These are phyloP conservation scores for Symmetrospora coprosmae DNA, from an alignment of 768 basidiomycete species.

Conservation along the genomic window DNA sequence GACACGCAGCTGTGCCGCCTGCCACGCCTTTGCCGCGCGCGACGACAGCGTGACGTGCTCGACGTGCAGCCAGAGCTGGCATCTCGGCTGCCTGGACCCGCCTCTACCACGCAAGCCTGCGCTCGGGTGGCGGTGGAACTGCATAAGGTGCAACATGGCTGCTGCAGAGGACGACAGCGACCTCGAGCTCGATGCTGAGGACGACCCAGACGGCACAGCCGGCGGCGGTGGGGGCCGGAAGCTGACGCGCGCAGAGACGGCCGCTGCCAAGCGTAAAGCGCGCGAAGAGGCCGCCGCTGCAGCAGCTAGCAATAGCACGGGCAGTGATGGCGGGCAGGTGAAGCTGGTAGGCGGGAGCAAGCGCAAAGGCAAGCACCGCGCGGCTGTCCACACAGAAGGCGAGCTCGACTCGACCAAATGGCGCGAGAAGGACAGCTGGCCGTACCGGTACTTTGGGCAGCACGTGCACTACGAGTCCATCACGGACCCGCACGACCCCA, in stretches of 20 bases:
- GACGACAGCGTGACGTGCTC: slow-evolving; percentile 77
- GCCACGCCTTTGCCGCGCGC: slow-evolving; percentile 77
- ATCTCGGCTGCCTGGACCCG: slow-evolving; percentile 86
- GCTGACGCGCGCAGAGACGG: neutral
- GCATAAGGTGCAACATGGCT: slow-evolving; percentile 34
- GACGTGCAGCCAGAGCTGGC: slow-evolving; percentile 81
- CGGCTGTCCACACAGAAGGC: neutral
- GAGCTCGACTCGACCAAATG: slow-evolving; percentile 23
- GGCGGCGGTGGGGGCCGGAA: too few relatives aligned
- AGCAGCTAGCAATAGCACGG: neutral
- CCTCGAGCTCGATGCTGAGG: too few relatives aligned
- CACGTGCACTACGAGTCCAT: slow-evolving; percentile 27
- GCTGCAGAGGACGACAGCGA: slow-evolving; percentile 1
- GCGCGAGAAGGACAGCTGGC: slow-evolving; percentile 77
- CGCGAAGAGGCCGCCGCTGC: neutral
- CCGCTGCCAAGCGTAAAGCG: neutral
- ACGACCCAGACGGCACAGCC: too few relatives aligned
- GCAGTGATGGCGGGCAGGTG: too few relatives aligned
- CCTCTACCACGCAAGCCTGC: slow-evolving; percentile 81
- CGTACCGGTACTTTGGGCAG: slow-evolving; percentile 68
- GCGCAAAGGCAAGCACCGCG: neutral
- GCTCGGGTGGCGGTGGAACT: slow-evolving; percentile 94
- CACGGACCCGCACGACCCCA: slow-evolving; percentile 85
- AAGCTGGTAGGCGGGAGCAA: too few relatives aligned
- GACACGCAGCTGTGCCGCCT: slow-evolving; percentile 70